These are phyloP conservation scores for Trypanosoma avium DNA, from an alignment of 208 protist species.

Conservation along the genomic window DNA sequence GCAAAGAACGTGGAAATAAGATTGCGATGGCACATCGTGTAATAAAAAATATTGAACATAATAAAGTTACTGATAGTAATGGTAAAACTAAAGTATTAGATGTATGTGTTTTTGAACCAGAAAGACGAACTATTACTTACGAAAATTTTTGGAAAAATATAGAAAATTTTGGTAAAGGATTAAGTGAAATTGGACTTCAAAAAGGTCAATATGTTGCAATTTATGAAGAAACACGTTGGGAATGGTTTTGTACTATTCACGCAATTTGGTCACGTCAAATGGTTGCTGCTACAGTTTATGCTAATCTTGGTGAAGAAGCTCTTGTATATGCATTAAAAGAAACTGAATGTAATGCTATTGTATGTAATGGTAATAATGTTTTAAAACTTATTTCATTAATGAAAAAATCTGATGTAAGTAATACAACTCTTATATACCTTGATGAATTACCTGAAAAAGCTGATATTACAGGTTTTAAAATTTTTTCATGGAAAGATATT, in stretches of 20 bases:
- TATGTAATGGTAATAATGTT: constrained; percentile 69
- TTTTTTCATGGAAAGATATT: constrained; percentile 59
- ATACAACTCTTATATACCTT: constrained; percentile 61
- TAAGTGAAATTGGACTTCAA: constrained; percentile 56
- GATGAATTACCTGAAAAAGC: constrained; percentile 44
- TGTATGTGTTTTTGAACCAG: constrained; percentile 61
- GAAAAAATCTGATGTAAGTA: constrained; percentile 17
- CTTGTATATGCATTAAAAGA: constrained; percentile 75
- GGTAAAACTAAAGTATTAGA: constrained; percentile 53
- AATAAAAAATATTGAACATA: constrained; percentile 43
- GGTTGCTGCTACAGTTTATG: constrained; percentile 78
- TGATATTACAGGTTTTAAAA: constrained; percentile 31
- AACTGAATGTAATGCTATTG: constrained; percentile 58
- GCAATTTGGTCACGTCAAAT: constrained; percentile 62
- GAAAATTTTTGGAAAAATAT: constrained; percentile 48
- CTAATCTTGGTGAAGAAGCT: constrained; percentile 83
- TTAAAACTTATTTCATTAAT: constrained; percentile 52
- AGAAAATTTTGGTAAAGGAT: constrained; percentile 46
- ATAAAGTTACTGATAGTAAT: constrained; percentile 30
- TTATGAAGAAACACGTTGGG: constrained; percentile 85
- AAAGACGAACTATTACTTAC: constrained; percentile 60
- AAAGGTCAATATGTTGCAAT: constrained; percentile 52
- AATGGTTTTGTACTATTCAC: constrained; percentile 76
- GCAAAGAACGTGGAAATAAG: constrained; percentile 43
- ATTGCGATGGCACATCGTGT: constrained; percentile 56